A percentile compares a stretch with the other conserved stretches of the same genome.
These are phyloP conservation scores for Colletotrichum lupini DNA, from an alignment of 2,329 filamentous ascomycete genomes.

Conservation along the genomic window DNA sequence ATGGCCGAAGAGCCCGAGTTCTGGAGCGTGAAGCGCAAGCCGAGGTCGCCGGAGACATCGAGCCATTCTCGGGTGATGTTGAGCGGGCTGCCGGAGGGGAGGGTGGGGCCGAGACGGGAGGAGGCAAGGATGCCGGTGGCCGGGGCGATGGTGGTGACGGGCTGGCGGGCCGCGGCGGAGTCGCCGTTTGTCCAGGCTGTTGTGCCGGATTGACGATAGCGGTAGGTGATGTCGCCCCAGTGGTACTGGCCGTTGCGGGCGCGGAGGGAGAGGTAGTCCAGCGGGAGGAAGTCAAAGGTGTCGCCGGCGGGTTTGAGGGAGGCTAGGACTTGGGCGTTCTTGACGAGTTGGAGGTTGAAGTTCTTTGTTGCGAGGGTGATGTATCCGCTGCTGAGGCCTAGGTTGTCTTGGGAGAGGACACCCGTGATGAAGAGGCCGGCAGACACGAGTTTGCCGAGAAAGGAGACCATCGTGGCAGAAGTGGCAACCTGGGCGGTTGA, in stretches of 20 bases:
- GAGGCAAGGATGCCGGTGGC: constrained; percentile 47
- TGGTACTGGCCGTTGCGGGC: constrained; percentile 66
- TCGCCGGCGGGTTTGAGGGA: constrained; percentile 55
- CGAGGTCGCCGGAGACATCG: constrained; percentile 59
- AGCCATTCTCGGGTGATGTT: constrained; percentile 64
- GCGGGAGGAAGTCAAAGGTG: constrained; percentile 66
- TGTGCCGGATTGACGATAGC: constrained; percentile 57
- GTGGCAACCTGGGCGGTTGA: neutral
- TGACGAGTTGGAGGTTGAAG: constrained; percentile 55
- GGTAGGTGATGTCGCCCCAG: constrained; percentile 67
- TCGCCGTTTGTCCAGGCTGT: constrained; percentile 58
- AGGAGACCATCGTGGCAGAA: neutral
- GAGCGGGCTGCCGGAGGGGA: constrained; percentile 50
- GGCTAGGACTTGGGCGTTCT: constrained; percentile 58
- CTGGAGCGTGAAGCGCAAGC: constrained; percentile 61
- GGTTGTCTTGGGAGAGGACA: constrained; percentile 41
- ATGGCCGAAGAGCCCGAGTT: constrained; percentile 54
- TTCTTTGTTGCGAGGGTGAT: constrained; percentile 52
- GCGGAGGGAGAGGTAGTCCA: constrained; percentile 58
- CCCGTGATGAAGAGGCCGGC: neutral
- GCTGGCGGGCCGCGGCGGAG: constrained; percentile 53
- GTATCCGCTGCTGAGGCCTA: constrained; percentile 53
- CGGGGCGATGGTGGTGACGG: constrained; percentile 46
- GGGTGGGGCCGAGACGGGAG: constrained; percentile 53
- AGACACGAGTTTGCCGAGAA: neutral